Evolutionary conservation across 2,329 filamentous ascomycete species (phyloP), one percentile per base, ranked within the genome.

Genomic region (Fusarium lateritium): DNA sequence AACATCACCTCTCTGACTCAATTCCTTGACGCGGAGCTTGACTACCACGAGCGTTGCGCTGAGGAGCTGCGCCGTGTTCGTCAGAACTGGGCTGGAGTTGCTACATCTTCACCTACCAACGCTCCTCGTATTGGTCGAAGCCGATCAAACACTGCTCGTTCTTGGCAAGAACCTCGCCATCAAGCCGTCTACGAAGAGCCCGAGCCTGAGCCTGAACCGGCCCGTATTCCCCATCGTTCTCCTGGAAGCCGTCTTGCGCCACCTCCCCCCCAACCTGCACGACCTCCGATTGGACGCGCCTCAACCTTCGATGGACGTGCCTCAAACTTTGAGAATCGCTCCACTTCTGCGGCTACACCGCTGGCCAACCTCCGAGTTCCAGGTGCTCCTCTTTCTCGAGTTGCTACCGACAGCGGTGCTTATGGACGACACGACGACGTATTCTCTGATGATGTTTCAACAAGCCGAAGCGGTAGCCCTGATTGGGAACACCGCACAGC

Each of bases 31-130:
- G 92, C 93, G 40, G 92, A 98, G 81, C 85, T 98, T 60, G 91
- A 92, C 67, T 98, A 96, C 81, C 92, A 98, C 78, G 95, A 98
- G 78, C 91, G 92, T 64, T 97, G 94, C 77, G 88, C 92, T 55
- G 94, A 98, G 71, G 92, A 97, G 70, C 87, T 98, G 56, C 83
- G 86, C 6, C 84, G 85, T 31, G 82, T 83, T 26, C 83, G 84
- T 50, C 80, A 84, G 60, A 79, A 80, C 33, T 86, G 85, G 83
- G 74, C 75, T 9, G 80, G 63, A 52, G 62, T 67, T 26, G 75
- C 73, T 22, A 62, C 71, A 2, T 55, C 72, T 17, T 75, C 73
- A 6, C 66, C 75, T 4, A 65, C 73, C 5, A 58, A 64, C 17
- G 67, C n/a, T 52, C 59, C 51, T 36, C 71, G 62, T 39, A 61